Evolutionary conservation across 202 grass and related monocot genomes (phyloP), one percentile per base, ranked within the genome.

Genomic region (Dendrocalamus latiflorus): DNA sequence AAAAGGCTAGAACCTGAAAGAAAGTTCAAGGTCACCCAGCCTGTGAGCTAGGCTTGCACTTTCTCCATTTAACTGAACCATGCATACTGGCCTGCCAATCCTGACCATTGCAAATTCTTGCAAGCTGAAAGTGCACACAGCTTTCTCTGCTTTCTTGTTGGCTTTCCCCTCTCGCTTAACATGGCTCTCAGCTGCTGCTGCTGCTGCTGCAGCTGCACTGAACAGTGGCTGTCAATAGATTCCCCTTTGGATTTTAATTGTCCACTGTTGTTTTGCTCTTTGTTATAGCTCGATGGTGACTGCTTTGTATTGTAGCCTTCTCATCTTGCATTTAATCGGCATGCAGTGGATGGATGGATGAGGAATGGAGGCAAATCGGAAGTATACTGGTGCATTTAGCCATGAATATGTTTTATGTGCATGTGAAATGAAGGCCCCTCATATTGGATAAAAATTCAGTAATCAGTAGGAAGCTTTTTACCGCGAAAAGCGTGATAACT

Each of bases 31-130:
- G 83, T 68, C 75, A 65, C 58, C 53, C 81, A 57, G n/a, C 43
- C 51, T 70, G 33, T 42, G 33, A 18, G 70, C 10, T 76, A 81
- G 82, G 76, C 68, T 74, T 70, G 72, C 83, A 24, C 74, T 90
- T 90, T 90, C 88, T 56, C 74, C 80, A 87, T 83, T 74, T 63
- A 86, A 86, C 68, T 69, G 84, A 83, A 86, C 84, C 79, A 30
- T 74, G 74, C 60, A 63, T 61, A 79, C 88, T 78, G 78, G 54
- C 42, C 42, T 51, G 83, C 45, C 44, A 62, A 30, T 20, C 30
- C 77, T 73, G 74, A 39, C 60, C 55, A 67, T 43, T 4, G 79
- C n/a, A 79, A 79, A 39, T 82, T 66, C 81, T 79, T 67, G 74
- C 81, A 37, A 60, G 49, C 77, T 74, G 28, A 50, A 58, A 59